Evolutionary conservation across 495 filamentous ascomycete genomes (phyloP).

Genomic region (Xylaria telfairii): DNA sequence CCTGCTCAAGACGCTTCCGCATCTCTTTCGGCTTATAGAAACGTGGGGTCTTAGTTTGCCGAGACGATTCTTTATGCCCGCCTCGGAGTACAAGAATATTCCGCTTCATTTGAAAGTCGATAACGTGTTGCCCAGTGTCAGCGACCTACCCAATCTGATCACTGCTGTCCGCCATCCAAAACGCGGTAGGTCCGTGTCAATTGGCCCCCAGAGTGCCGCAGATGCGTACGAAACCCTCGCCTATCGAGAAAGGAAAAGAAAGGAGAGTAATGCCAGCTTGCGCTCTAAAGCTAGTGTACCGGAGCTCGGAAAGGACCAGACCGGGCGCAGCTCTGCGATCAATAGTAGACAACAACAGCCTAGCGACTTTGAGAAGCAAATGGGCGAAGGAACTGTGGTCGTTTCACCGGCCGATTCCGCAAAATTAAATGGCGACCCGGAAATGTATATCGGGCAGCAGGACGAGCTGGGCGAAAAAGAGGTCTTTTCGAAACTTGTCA

Average conservation of each 20-base stretch:
- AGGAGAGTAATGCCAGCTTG: constrained; percentile 66
- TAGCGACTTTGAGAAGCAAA: constrained; percentile 72
- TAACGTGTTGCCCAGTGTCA: constrained; percentile 84
- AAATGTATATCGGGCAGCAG: constrained; percentile 47
- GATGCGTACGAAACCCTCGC: constrained; percentile 96
- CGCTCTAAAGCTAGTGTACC: constrained; percentile 27
- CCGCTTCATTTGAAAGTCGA: constrained; percentile 79
- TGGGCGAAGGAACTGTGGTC: constrained; percentile 62
- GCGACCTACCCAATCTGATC: constrained; percentile 79
- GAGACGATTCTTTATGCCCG: constrained; percentile 85
- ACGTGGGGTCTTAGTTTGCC: constrained; percentile 77
- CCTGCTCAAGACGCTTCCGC: constrained; percentile 77
- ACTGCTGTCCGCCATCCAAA: constrained; percentile 77
- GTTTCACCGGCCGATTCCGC: constrained; percentile 47
- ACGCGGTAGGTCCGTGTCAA: constrained; percentile 78
- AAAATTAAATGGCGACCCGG: constrained; percentile 32
- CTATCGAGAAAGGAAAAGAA: constrained; percentile 81
- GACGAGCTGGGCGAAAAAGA: constrained; percentile 71
- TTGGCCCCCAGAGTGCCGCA: constrained; percentile 93
- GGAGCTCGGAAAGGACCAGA: constrained; percentile 30
- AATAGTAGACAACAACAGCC: constrained; percentile 45
- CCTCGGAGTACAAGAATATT: constrained; percentile 87
- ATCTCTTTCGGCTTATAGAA: constrained; percentile 86
- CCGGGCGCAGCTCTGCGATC: constrained; percentile 35
- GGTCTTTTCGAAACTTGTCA: constrained; percentile 83